Evolutionary conservation across 2,329 filamentous ascomycete species (phyloP), one percentile per base, ranked within the genome.

Genomic region (Ustulina deusta): DNA sequence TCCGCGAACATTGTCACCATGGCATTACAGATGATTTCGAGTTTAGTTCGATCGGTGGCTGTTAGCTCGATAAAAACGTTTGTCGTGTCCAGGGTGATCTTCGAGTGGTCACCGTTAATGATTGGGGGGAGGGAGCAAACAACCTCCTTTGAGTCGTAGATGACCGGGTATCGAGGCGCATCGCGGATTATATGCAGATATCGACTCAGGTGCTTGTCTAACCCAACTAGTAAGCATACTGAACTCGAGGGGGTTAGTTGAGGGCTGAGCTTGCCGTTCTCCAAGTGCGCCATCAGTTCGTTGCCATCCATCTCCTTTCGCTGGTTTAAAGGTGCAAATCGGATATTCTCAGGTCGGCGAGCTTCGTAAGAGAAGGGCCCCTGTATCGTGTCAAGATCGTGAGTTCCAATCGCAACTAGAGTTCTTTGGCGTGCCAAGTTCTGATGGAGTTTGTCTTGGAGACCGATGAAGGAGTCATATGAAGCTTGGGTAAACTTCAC

Each of bases 11-110:
- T 99, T 76, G 95, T 89, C 48, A 97, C 93, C 79, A 99, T 91
- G 78, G 97, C 97, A 79, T 97, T 94, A 82, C 92, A 93, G 69
- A 97, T 95, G 72, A 99, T 93, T 74, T 97, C 94, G 51, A 98
- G 87, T 84, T 99, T 99, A 32, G 97, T 99, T 78, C 92, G 90
- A 79, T 99, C 96, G 46, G 94, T 95, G 46, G 94, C 97, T 7
- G 96, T 99, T 76, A 97, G 94, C 81, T 99, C 96, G 79, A 99
- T 97, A 81, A 99, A 93, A 77, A 99, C 89, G 77, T 99, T 97
- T 78, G 88, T 95, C 66, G 94, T 98, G 78, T 97, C 84, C 51
- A 97, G 83, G 7, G 90, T 93, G 79, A 99, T 99, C 83, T 99
- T 99, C 76, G 94, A 97, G 82, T 96, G 94, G 77, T 99, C 89